Evolutionary conservation across 2,329 filamentous ascomycete species (phyloP), one percentile per base, ranked within the genome.

Genomic region (Aspergillus tamarii): DNA sequence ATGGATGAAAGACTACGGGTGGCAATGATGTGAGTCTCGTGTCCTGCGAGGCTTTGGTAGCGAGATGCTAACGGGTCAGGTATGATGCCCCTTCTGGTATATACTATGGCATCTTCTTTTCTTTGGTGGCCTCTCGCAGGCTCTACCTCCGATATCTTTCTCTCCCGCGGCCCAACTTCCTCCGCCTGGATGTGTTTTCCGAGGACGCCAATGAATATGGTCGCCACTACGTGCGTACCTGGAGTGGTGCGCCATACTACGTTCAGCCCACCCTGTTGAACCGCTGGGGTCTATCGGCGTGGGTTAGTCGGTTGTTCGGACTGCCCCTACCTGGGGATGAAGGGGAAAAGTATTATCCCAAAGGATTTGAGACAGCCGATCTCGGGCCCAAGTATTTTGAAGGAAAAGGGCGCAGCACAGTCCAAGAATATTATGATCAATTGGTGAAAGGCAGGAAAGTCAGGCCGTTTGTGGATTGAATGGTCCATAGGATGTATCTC

Each of bases 201-300:
- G 79, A 84, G 2, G 66, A 79, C 1, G 79, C 84, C 0, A 85
- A 91, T 11, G 76, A 82, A 32, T 83, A 85, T 0, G 87, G 86
- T 1, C 83, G 85, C 3, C 83, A 88, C 67, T 79, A 83, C 57
- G 74, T 78, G 69, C 71, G 79, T 0, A 67, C 79, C 32, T 91
- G 87, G 72, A 81, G 88, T 30, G 84, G 86, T 26, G 84, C 87
- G 55, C 90, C 90, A 1, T 91, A 85, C 78, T 92, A 91, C 74
- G 81, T 85, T 26, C 80, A 84, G 64, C 82, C 83, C 30, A 89
- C 85, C 0, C 73, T 85, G 30, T 87, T 83, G 85, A 87, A 83
- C 70, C 85, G 86, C 62, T 92, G 85, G 87, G 86, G 85, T 6
- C 88, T 83, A 0, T 72, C 75, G 62, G 87, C 83, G 0, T 83